Percentiles rank a stretch among this genome's conserved stretches.
Conservation (phyloP, 2,329 filamentous ascomycete species). For the Ceratocystis albifundus region DNA sequence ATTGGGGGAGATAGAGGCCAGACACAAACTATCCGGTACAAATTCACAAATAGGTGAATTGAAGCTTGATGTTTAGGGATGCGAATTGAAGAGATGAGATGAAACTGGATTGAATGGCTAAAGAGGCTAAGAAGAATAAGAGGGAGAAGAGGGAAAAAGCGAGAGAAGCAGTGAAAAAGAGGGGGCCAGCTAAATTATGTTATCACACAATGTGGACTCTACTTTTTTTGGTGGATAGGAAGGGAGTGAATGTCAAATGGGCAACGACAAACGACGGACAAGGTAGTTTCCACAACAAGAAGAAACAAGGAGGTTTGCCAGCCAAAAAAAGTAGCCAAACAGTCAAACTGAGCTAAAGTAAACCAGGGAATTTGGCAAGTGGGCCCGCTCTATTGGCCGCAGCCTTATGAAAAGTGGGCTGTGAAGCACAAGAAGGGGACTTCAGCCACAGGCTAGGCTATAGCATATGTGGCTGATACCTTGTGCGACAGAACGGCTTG, state of each 20-base stretch:
- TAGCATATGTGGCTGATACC: neutral
- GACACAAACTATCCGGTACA: neutral
- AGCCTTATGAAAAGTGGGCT: neutral
- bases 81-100: neutral
- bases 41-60: neutral
- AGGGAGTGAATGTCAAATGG: neutral
- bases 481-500: neutral
- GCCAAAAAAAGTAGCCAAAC: neutral
- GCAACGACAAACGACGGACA: conserved; percentile 6
- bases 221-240: neutral
- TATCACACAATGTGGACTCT: neutral
- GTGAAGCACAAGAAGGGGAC: neutral
- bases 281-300: conserved; percentile 7
- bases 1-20: neutral
- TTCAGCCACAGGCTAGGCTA: neutral
- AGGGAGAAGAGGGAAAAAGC: conserved; percentile 3
- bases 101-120: neutral
- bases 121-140: neutral
- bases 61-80: conserved; percentile 1
- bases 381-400: neutral
- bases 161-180: conserved; percentile 8
- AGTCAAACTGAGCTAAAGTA: neutral
- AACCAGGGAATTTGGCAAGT: neutral
- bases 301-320: conserved; percentile 5
- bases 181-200: conserved; percentile 1